Evolutionary conservation across 2,329 filamentous ascomycete species (phyloP).

Genomic region (Fusarium acutatum): DNA sequence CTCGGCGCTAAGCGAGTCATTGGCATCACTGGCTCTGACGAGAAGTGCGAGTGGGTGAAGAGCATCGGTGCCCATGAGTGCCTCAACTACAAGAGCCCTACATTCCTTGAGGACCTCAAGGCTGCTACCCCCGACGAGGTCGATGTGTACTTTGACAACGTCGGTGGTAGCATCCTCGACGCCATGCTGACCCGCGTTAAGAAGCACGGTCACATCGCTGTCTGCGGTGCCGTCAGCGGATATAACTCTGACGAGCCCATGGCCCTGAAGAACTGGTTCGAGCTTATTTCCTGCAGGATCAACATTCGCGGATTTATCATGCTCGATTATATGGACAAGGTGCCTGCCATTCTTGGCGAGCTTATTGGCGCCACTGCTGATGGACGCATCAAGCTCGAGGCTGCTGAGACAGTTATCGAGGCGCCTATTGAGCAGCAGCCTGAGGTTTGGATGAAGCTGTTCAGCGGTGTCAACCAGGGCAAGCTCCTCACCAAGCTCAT

Average conservation of each 20-base stretch:
- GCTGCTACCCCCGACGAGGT: slow-evolving; percentile 40
- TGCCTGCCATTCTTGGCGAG: slow-evolving; percentile 38
- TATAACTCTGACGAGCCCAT: slow-evolving; percentile 43
- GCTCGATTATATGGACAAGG: slow-evolving; percentile 43
- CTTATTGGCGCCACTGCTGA: slow-evolving; percentile 42
- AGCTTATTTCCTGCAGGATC: slow-evolving; percentile 40
- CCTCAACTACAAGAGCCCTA: slow-evolving; percentile 45
- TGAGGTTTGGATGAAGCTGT: slow-evolving; percentile 40
- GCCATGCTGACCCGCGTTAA: slow-evolving; percentile 43
- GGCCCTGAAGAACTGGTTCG: slow-evolving; percentile 43
- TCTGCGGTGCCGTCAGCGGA: slow-evolving; percentile 39
- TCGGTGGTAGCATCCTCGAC: slow-evolving; percentile 40
- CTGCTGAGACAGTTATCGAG: slow-evolving; percentile 40
- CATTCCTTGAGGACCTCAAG: slow-evolving; percentile 40
- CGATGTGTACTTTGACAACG: slow-evolving; percentile 44
- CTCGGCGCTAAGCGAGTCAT: slow-evolving; percentile 42
- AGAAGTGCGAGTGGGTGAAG: slow-evolving; percentile 43
- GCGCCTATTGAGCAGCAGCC: slow-evolving; percentile 41
- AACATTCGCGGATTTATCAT: slow-evolving; percentile 42
- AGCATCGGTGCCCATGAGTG: slow-evolving; percentile 42
- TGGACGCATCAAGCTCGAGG: slow-evolving; percentile 38
- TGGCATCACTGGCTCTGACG: slow-evolving; percentile 41
- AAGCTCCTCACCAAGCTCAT: slow-evolving; percentile 43
- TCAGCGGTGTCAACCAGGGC: slow-evolving; percentile 40
- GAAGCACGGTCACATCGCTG: slow-evolving; percentile 37